Evolutionary conservation across 2,329 filamentous ascomycete genomes (phyloP).

Genomic region (Aspergillus transmontanensis): DNA sequence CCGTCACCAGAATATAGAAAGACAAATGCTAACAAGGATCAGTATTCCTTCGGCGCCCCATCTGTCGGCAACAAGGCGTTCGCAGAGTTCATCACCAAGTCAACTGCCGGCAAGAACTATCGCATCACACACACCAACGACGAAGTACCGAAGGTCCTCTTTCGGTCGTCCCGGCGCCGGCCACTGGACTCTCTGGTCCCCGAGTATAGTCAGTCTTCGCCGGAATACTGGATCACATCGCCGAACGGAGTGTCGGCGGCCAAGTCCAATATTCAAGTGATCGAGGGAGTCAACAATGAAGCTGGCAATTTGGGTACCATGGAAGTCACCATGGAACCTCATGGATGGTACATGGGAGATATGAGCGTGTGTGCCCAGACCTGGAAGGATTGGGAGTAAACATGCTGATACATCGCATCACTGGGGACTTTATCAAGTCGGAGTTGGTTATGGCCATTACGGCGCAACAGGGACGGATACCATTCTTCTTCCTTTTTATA

Average conservation of each 20-base stretch:
- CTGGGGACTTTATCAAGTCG: not conserved
- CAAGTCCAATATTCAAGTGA: conserved; percentile 34
- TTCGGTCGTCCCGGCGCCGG: not conserved
- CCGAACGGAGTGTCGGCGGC: not conserved
- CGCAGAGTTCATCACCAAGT: conserved; percentile 5
- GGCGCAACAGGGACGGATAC: not conserved
- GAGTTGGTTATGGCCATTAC: not conserved
- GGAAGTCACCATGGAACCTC: not conserved
- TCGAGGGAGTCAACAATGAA: conserved; percentile 19
- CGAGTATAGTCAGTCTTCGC: conserved; percentile 15
- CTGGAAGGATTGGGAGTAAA: not conserved
- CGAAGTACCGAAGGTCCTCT: conserved; percentile 4
- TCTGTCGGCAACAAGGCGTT: conserved; percentile 7
- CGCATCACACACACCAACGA: conserved; percentile 3
- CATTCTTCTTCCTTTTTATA: not conserved
- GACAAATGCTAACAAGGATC: not conserved
- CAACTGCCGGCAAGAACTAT: conserved; percentile 1
- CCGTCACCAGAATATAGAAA: not conserved
- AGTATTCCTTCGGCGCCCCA: conserved; percentile 11
- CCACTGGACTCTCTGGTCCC: not conserved
- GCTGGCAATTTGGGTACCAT: conserved; percentile 9
- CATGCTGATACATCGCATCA: not conserved
- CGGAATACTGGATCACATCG: conserved; percentile 18
- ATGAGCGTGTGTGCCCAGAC: conserved; percentile 6
- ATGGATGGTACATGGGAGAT: conserved; percentile 11